Evolutionary conservation across 257 asterid genomes (phyloP), one percentile per base, ranked within the genome.

Genomic region (Solanum pimpinellifolium): DNA sequence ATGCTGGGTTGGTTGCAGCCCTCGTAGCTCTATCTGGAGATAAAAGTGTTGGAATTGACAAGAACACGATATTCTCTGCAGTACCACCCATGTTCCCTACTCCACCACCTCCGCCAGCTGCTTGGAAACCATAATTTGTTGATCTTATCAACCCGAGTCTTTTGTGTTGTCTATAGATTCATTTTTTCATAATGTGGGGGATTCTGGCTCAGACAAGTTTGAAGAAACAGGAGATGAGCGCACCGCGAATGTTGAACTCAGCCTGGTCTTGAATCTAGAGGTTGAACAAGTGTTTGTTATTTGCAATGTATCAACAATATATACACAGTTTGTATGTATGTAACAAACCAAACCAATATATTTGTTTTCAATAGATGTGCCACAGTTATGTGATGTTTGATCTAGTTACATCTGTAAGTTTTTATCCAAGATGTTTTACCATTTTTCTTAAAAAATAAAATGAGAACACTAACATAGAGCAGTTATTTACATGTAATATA

Each of bases 31-130:
- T 97, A 25, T 97, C 99, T 0, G 99, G 98, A 2, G 98, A 90
- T 0, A 31, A 73, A 20, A 88, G 88, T 13, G 89, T 46, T 21
- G 93, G 93, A 60, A 83, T 97, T 23, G 99, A 97, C 88, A 95
- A 94, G 94, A 95, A 97, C 92, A 97, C 98, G 0, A 94, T 97
- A 65, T 97, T 97, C 88, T 95, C 99, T 4, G 98, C 98, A 1
- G 96, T 97, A 68, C 99, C 99, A 10, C 98, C 99, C 49, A 93
- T 97, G 98, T 97, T 92, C 84, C 98, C 98, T 2, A 94, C 95
- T 9, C 95, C 99, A 14, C 99, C 99, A 9, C 98, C 99, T 2
- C 98, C 98, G 16, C 99, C 99, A 12, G 97, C 99, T 72, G 98
- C 99, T 3, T 97, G 98, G 98, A 95, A 86, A 90, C 99, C 99